Percentiles rank a stretch among this genome's conserved stretches.
Evolutionary conservation across 352 stramenopile genomes (phyloP).

Genomic region (Lagenidium sp.): DNA sequence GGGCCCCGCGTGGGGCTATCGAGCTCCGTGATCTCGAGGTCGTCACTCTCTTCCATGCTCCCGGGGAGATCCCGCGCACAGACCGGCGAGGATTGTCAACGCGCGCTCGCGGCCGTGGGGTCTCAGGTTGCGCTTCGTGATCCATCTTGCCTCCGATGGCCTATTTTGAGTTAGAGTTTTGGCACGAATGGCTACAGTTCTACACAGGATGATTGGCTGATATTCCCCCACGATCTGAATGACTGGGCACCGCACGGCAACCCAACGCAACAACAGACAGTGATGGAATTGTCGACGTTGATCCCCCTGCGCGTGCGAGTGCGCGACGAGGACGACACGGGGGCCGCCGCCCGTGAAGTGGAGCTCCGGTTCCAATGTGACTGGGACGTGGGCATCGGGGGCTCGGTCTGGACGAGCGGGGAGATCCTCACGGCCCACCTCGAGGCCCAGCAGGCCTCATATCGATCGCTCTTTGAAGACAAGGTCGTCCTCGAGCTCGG

Average conservation of each 20-base stretch:
- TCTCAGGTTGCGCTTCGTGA: no score
- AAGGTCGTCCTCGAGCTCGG: constrained; percentile 66
- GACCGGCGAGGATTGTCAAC: no score
- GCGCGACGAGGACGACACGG: constrained; percentile 14
- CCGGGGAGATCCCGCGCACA: no score
- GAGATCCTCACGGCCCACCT: constrained; percentile 60
- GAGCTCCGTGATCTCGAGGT: constrained; percentile 22
- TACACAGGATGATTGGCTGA: no score
- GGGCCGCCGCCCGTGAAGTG: constrained; percentile 2
- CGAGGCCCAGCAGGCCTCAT: constrained; percentile 32
- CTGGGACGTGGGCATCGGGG: constrained; percentile 75
- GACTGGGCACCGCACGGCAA: no score
- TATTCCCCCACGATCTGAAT: no score
- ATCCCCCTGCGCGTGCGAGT: constrained; percentile 37
- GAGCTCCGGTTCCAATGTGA: constrained; percentile 65
- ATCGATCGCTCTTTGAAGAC: constrained; percentile 41
- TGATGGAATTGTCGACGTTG: constrained; percentile 10
- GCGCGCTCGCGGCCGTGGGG: no score
- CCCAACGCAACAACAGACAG: no score
- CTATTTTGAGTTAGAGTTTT: no score
- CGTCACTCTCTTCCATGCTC: constrained; percentile 6
- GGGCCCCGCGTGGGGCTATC: no score
- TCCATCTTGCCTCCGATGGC: no score
- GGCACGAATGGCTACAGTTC: no score
- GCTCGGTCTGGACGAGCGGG: constrained; percentile 77